Base-by-base conservation (phyloP, 441 rosid genomes). In the Gossypium schwendimanii region DNA sequence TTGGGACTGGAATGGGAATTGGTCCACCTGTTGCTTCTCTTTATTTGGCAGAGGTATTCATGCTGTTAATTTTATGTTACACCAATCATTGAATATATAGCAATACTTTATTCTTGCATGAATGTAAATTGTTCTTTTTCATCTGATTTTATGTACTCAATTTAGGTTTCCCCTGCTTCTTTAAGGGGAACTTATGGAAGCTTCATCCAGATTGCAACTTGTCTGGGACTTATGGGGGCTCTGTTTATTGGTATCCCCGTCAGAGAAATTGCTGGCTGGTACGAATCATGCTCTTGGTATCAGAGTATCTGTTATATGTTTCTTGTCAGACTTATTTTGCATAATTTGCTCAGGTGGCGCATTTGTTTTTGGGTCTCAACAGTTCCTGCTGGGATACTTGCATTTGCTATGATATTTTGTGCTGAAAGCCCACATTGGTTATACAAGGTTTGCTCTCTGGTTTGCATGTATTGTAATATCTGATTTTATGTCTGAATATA, bases 121-220 rank as follows among this genome's bases (percentile, higher is more conserved):
- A 47, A 21, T 9, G 4, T 20, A 17, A 6, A 10, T 28, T 33
- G 36, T 66, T 49, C 68, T 55, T 33, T 61, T 58, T 59, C 0
- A 44, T 49, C 17, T 60, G 2, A 71, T 12, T 54, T 55, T 65
- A 47, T 26, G 6, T 10, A 10, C 45, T 71, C 60, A 49, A 63
- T 26, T 21, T 70, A 91, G 98, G 88, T 95, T 72, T 93, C 98
- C 55, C 99, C 99, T 49, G 79, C 98, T 77, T 89, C 81, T 82
- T 90, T 93, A 49, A 90, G 99, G 89, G 98, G 98, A 50, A 87
- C 99, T 33, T 95, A 85, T 80, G 99, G 99, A 81, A 95, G 99
- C 87, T 87, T 88, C 80, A 84, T 89, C 53, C 98, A 95, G 81
- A 93, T 95, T 78, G 94, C 97, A 50, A 86, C 96, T 49, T 95